These are phyloP conservation scores for Tetracentron sinense DNA, from an alignment of 164 flowering plant species.

Conservation along the genomic window DNA sequence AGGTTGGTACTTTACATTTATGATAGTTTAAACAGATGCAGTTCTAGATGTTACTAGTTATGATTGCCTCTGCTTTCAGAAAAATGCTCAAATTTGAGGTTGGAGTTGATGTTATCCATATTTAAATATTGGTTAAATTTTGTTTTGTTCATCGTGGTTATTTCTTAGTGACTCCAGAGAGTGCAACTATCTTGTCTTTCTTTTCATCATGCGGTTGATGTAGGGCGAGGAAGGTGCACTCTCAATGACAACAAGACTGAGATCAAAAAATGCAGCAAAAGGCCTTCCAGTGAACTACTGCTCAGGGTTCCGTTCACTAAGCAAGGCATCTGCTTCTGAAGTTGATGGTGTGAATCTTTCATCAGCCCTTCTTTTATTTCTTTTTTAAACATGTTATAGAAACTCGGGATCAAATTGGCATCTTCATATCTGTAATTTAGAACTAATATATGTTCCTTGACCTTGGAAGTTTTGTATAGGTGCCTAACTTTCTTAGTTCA, in stretches of 20 bases:
- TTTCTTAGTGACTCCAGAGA: neutral
- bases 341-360: slow-evolving; percentile 55
- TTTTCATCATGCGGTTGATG: slow-evolving; percentile 11
- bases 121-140: neutral
- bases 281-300: slow-evolving; percentile 96
- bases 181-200: neutral
- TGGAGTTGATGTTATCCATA: neutral
- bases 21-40: neutral
- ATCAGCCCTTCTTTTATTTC: neutral
- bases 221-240: slow-evolving; percentile 99
- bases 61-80: neutral
- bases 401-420: neutral
- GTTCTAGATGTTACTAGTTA: neutral
- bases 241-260: slow-evolving; percentile 85
- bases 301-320: slow-evolving; percentile 81
- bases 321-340: slow-evolving; percentile 38
- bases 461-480: neutral
- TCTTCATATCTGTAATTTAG: neutral
- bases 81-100: neutral
- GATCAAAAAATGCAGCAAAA: slow-evolving; percentile 57
- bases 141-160: neutral
- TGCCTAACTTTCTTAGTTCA: neutral
- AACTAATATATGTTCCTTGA: neutral
- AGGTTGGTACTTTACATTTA: slow-evolving; percentile 41
- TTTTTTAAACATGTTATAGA: neutral